Evolutionary conservation across 140 eudicot genomes (phyloP).

Genomic region (Flaveria floridana): DNA sequence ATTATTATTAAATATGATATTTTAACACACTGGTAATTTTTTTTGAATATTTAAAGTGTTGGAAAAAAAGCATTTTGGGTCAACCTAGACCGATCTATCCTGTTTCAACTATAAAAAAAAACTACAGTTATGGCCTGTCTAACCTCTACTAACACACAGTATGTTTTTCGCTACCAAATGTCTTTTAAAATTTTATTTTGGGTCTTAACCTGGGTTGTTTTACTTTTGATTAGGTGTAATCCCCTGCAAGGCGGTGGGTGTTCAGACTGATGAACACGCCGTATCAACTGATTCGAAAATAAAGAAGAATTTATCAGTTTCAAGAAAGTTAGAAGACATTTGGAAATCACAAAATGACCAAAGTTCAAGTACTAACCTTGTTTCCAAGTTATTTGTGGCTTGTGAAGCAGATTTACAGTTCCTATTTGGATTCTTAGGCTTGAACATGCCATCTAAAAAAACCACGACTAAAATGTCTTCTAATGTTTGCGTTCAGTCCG

Average conservation of each 20-base stretch:
- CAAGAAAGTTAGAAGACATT: conserved; percentile 47
- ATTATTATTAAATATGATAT: not conserved
- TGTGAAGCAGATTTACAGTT: conserved; percentile 70
- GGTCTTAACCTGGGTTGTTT: conserved; percentile 19
- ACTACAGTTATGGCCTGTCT: not conserved
- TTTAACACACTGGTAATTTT: not conserved
- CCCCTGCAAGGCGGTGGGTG: conserved; percentile 52
- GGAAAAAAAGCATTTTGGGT: not conserved
- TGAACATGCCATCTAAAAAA: conserved; percentile 35
- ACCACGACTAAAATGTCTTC: conserved; percentile 29
- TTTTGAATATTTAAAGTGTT: not conserved
- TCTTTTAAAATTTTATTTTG: not conserved
- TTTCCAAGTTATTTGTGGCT: conserved; percentile 57
- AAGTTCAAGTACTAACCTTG: conserved; percentile 43
- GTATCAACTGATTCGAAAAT: conserved; percentile 31
- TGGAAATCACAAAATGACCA: conserved; percentile 53
- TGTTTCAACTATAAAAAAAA: not conserved
- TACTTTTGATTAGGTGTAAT: conserved; percentile 34
- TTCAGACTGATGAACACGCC: conserved; percentile 60
- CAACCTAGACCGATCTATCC: not conserved
- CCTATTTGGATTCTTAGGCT: conserved; percentile 61
- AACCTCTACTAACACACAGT: not conserved
- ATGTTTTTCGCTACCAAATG: not conserved
- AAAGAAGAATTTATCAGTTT: conserved; percentile 31
- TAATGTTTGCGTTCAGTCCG: conserved; percentile 30